Evolutionary conservation across 768 basidiomycete genomes (phyloP).

Genomic region (Mycena pura): DNA sequence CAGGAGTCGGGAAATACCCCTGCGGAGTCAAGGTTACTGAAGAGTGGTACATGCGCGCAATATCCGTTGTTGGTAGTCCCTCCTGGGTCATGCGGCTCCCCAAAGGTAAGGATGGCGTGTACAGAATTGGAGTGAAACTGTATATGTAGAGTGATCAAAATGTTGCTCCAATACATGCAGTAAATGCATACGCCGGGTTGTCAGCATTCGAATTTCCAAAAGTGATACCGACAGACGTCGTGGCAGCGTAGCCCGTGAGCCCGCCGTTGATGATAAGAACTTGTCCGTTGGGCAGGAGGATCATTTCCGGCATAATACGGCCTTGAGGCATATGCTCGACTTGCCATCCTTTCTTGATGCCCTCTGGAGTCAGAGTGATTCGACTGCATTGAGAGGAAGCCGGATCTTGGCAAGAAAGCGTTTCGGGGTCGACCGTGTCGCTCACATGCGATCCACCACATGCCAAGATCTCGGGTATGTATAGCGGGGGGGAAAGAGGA

Average conservation of each 20-base stretch:
- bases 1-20: slow-evolving; percentile 8
- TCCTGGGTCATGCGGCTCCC: slow-evolving; percentile 48
- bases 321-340: slow-evolving; percentile 58
- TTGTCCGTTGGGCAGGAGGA: slow-evolving; percentile 60
- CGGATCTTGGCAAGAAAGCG: slow-evolving; percentile 61
- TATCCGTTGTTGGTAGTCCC: slow-evolving; percentile 30
- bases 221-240: slow-evolving; percentile 34
- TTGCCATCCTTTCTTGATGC: slow-evolving; percentile 46
- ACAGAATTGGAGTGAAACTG: slow-evolving; percentile 44
- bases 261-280: slow-evolving; percentile 61
- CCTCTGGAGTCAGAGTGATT: slow-evolving; percentile 61
- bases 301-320: slow-evolving; percentile 64
- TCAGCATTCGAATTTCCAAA: slow-evolving; percentile 54
- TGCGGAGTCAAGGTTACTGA: slow-evolving; percentile 10
- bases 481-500: slow-evolving; percentile 33
- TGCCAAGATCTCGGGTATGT: slow-evolving; percentile 44
- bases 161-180: slow-evolving; percentile 22
- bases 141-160: background rate
- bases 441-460: slow-evolving; percentile 38
- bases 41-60: slow-evolving; percentile 19
- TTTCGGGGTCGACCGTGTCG: slow-evolving; percentile 43
- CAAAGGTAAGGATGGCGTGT: slow-evolving; percentile 42
- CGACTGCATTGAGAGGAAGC: slow-evolving; percentile 45
- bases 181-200: slow-evolving; percentile 45
- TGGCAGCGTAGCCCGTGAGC: slow-evolving; percentile 35